Conservation (phyloP, 1,284 basidiomycete species). For the Rugosomyces carneus region DNA sequence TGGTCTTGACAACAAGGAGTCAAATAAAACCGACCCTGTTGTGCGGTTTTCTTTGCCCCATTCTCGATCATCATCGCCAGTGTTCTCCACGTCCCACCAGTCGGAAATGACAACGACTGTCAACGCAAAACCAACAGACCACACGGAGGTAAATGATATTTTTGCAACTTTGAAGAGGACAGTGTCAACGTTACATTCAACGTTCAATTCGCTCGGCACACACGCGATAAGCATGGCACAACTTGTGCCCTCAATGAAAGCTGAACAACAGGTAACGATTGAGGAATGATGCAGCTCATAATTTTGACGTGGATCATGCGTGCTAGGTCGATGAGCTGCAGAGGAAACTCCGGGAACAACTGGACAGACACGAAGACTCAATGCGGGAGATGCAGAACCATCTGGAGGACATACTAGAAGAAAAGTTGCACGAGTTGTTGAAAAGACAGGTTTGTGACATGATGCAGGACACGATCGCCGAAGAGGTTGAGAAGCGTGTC, state of each 20-base stretch:
- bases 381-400: constrained; percentile 29
- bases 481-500: constrained; percentile 31
- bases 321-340: constrained; percentile 29
- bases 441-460: constrained; percentile 31
- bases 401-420: constrained; percentile 34
- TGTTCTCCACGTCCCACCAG: background rate
- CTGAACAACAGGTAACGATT: constrained; percentile 34
- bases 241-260: constrained; percentile 38
- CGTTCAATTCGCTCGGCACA: constrained; percentile 38
- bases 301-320: background rate
- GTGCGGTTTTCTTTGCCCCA: background rate
- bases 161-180: constrained; percentile 39
- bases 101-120: background rate
- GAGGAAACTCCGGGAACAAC: constrained; percentile 31
- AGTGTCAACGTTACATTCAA: constrained; percentile 30
- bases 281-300: background rate
- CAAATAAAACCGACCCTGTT: constrained; percentile 1
- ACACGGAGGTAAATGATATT: constrained; percentile 35
- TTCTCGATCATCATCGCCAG: constrained; percentile 2
- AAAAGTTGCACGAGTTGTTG: constrained; percentile 32
- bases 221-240: constrained; percentile 38
- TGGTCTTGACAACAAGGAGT: background rate
- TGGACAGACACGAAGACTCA: constrained; percentile 30
- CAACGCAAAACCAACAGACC: constrained; percentile 21
- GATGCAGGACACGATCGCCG: constrained; percentile 31